Base-by-base conservation (phyloP, 2,329 filamentous ascomycete genomes). In the Calonectria pseudoreteaudii region DNA sequence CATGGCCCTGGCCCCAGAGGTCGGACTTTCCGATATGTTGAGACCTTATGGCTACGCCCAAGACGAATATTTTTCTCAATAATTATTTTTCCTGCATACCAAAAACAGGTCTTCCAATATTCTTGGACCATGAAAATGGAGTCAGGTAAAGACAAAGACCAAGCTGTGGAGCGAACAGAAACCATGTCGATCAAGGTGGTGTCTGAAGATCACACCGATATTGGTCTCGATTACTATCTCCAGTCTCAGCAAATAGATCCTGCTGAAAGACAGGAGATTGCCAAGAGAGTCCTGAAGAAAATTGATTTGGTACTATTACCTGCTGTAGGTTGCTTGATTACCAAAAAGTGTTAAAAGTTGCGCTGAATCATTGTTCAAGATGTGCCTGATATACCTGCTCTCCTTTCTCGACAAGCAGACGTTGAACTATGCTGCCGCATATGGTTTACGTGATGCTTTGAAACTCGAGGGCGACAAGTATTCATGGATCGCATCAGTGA, bases 131-230 rank as follows among this genome's bases (percentile, higher is more conserved):
- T 56, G 9, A 26, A n/a, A 28, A 62, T 62, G 56, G n/a, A 36
- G 5, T 20, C 36, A 13, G 9, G 16, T 1, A 38, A 62, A 5
- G 38, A 11, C 14, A 62, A 41, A 62, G 56, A 41, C 34, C 56
- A 41, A 11, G 56, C 16, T 20, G 9, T 38, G 14, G 56, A 11
- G 16, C 34, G 26, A 28, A 28, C 56, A 31, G 60, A 49, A 16
- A 49, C 23, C 60, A 65, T 47, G 38, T 30, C 41, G 18, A 79
- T 80, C 69, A 68, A 80, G 8, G 18, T 76, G 8, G 18, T 76
- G 5, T 56, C 66, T 0, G 68, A 66, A 1, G 50, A 38, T 26
- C 73, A 41, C 14, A 77, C 75, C 1, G 28, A 53, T 1, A 70
- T 80, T 0, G 60, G 60, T 16, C 38, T 65, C 18, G 41, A 49